A percentile compares a stretch with the other conserved stretches of the same genome.
phyloP scores from a whole-genome alignment of 345 rosid genomes.

The Rhodomyrtus tomentosa region DNA sequence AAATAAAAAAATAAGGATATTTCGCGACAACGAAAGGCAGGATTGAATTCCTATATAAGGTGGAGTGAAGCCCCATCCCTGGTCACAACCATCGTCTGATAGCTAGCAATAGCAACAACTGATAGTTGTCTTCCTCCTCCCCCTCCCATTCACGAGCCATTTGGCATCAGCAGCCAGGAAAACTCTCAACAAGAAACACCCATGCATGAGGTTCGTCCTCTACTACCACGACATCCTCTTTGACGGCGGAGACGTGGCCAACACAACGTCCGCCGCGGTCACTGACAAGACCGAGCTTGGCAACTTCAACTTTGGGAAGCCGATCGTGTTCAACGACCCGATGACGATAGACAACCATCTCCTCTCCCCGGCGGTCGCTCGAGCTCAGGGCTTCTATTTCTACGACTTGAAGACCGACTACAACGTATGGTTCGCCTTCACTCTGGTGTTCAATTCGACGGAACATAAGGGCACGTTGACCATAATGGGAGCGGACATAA shows the following conservation, averaged over 20 bases:
- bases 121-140: no score
- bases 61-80: not conserved
- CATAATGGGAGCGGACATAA: constrained; percentile 48
- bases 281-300: constrained; percentile 24
- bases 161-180: constrained; percentile 4
- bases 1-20: no score
- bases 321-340: constrained; percentile 50
- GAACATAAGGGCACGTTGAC: constrained; percentile 39
- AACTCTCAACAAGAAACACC: constrained; percentile 4
- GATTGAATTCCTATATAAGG: not conserved
- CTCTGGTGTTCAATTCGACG: constrained; percentile 24
- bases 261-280: constrained; percentile 30
- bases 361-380: constrained; percentile 31
- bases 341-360: constrained; percentile 31
- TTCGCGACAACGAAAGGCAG: no score
- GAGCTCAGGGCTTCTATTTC: constrained; percentile 64
- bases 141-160: constrained; percentile 7
- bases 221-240: constrained; percentile 46
- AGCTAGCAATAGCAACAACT: no score
- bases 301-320: constrained; percentile 26
- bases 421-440: constrained; percentile 45
- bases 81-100: not conserved
- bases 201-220: constrained; percentile 41
- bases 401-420: constrained; percentile 35
- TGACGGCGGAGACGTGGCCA: constrained; percentile 25